These are phyloP conservation scores for Euphorbia lathyris DNA, from an alignment of 345 rosid genomes.

Conservation along the genomic window DNA sequence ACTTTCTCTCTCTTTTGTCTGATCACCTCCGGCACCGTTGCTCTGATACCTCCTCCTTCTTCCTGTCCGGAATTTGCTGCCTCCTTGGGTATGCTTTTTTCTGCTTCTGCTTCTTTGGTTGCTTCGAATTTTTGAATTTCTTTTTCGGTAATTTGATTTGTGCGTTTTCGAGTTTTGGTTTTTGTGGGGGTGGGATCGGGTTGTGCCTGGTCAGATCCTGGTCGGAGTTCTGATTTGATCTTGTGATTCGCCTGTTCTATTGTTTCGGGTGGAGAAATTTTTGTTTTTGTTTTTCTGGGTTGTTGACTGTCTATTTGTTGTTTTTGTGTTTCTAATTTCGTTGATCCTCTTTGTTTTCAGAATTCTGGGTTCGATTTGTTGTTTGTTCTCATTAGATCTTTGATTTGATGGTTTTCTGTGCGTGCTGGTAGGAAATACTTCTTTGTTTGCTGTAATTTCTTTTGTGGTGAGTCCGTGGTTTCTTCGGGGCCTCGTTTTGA, in stretches of 20 bases:
- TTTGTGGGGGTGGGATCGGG: constrained; percentile 23
- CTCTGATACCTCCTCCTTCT: not conserved
- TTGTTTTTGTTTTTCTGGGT: not conserved
- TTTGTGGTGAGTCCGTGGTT: not conserved
- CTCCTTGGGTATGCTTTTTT: constrained; percentile 25
- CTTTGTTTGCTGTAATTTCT: not conserved
- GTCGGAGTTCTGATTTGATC: constrained; percentile 12
- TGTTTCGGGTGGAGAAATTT: not conserved
- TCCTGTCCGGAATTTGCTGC: constrained; percentile 3
- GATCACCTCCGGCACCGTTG: constrained; percentile 7
- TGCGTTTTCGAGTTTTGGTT: not conserved
- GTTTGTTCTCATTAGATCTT: constrained; percentile 8
- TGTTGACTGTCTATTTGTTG: not conserved
- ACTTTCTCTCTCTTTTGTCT: constrained; percentile 14
- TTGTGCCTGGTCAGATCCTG: constrained; percentile 17
- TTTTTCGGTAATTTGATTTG: not conserved
- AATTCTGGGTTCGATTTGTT: not conserved
- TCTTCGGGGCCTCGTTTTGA: not conserved
- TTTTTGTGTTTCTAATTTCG: not conserved
- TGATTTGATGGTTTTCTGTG: not conserved
- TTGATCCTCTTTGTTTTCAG: not conserved
- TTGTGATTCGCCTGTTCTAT: no score
- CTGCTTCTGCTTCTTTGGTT: not conserved
- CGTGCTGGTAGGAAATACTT: not conserved
- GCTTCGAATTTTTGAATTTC: not conserved